Base-by-base conservation (phyloP, 1,284 basidiomycete genomes). In the Singerocomus inundabilis region DNA sequence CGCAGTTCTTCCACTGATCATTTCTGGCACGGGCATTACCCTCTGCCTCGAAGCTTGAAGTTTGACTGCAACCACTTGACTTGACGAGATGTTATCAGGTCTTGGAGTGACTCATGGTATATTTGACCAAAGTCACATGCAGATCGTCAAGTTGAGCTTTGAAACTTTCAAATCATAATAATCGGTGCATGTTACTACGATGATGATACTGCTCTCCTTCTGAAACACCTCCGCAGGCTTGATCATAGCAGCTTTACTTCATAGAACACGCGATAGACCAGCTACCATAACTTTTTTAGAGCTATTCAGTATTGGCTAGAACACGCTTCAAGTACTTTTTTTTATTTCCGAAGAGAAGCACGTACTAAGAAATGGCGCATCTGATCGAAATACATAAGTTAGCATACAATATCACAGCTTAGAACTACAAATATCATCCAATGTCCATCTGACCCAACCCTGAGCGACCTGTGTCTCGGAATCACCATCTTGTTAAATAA, bases 171-270 rank as follows among this genome's bases (percentile, higher is more conserved):
- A 21, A 21, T 21, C 21, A 21, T 21, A 21, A 21, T 21, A 21
- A 21, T 21, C 21, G 21, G 21, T 21, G 21, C 21, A 21, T 21
- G 21, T 21, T 21, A 21, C 21, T 21, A n/a, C n/a, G n/a, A 28
- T 28, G 6, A 18, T n/a, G 16, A 42, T 26, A 16, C 30, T 9
- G 8, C 31, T 7, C 15, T 34, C 21, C 11, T 28, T 30, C 9
- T 41, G 43, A 34, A 57, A 52, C 45, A 41, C 2, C 29, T 48
- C 60, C 43, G 36, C 33, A 33, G 47, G 8, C 44, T 25, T 24
- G 12, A 42, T 36, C 39, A 18, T 11, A 26, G 8, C 12, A 45
- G 33, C 53, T 36, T 43, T 34, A 51, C 21, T 21, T 21, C 21
- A 21, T 25, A 4, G 15, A 16, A 33, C 31, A 16, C 24, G 28